Conservation (phyloP, 2,329 filamentous ascomycete species). For the Nemania sp. region DNA sequence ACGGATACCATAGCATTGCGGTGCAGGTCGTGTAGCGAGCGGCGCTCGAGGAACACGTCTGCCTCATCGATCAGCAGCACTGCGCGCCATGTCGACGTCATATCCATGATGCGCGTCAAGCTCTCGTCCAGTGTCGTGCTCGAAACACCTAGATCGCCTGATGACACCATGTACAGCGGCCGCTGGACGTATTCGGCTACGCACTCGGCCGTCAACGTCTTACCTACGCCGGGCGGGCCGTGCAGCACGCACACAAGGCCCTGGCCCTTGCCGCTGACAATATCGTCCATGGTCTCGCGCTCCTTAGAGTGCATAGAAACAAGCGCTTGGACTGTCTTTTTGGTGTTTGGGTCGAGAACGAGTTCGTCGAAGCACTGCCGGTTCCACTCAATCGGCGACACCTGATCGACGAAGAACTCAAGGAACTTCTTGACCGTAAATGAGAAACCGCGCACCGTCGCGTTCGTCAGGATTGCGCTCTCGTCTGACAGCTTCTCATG, state of each 20-base stretch:
- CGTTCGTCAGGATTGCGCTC: constrained; percentile 32
- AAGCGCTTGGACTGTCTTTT: constrained; percentile 30
- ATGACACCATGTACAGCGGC: constrained; percentile 42
- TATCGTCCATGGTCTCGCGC: constrained; percentile 25
- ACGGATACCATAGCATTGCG: constrained; percentile 33
- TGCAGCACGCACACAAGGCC: constrained; percentile 51
- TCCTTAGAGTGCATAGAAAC: constrained; percentile 24
- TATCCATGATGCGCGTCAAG: constrained; percentile 40
- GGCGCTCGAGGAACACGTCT: constrained; percentile 43
- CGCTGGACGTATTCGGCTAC: constrained; percentile 42
- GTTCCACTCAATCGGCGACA: constrained; percentile 29
- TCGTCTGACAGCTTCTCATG: constrained; percentile 35
- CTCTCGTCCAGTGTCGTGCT: constrained; percentile 31
- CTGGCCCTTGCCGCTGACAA: constrained; percentile 33
- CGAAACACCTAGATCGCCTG: constrained; percentile 38
- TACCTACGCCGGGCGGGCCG: constrained; percentile 52
- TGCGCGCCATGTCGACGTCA: constrained; percentile 47
- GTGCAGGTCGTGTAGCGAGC: constrained; percentile 29
- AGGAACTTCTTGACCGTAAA: constrained; percentile 40
- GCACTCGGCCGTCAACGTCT: constrained; percentile 43
- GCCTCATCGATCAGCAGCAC: constrained; percentile 42
- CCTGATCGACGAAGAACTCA: constrained; percentile 34
- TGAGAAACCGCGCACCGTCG: constrained; percentile 38
- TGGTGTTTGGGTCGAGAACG: constrained; percentile 25
- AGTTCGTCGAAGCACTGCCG: constrained; percentile 30